Evolutionary conservation across 169 alveolate species (phyloP), one percentile per base, ranked within the genome.

Genomic region (Plasmodium reichenowi): DNA sequence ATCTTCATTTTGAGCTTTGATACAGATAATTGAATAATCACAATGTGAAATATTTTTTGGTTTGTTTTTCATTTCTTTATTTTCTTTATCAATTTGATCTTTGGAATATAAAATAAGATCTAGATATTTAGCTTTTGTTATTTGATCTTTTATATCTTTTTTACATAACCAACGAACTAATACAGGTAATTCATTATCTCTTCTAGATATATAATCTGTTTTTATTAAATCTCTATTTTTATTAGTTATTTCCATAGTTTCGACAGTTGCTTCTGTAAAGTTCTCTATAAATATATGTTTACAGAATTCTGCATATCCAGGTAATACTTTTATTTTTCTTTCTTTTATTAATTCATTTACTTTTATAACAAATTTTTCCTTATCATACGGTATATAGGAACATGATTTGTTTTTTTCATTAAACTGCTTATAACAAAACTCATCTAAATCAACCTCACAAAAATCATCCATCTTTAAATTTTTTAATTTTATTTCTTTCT

Each of bases 231-330:
- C 95, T 68, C 94, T 92, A 88, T 98, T 98, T 26, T 97, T 97
- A 15, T 83, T 89, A 15, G 98, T 99, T 58, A 99, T 98, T 73
- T 95, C 96, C 0, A 98, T 71, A 12, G 97, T 85, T 45, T 97
- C 96, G 29, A 95, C 91, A 17, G 91, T 83, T 10, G 99, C 98
- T 47, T 96, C 97, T 0, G 99, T 98, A 90, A 98, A 98, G 95
- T 99, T 99, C 62, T 94, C 96, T 17, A 98, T 92, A 93, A 98
- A 98, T 32, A 99, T 66, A 91, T 99, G 99, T 73, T 98, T 98
- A 93, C 99, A 99, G 90, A 99, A 99, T 1, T 99, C 99, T 50
- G 99, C 99, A 95, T 99, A 99, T 7, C 99, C 99, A 78, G 95
- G 97, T 58, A 85, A 80, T 9, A 96, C 91, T 13, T 88, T 74